Conservation (phyloP, 345 rosid genomes). For the Sonneratia alba region DNA sequence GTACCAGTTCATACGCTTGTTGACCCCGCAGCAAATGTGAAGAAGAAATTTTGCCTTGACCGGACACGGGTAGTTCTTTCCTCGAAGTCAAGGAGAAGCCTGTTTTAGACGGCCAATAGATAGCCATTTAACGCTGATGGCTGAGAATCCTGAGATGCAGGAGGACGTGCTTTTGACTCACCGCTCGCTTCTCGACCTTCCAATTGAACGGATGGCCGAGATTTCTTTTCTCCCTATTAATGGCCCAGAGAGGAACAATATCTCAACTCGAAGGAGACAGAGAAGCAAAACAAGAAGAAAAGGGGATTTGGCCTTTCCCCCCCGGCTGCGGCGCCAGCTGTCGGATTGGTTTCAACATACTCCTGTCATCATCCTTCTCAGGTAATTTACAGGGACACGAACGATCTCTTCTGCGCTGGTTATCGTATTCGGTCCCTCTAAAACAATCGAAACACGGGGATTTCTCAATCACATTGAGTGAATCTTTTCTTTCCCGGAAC, state of each 20-base stretch:
- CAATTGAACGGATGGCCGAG: not conserved
- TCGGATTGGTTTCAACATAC: not conserved
- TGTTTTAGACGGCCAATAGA: too few relatives aligned
- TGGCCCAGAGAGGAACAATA: not conserved
- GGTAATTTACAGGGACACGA: not conserved
- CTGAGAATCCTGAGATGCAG: not conserved
- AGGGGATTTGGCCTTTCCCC: not conserved
- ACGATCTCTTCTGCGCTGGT: not conserved
- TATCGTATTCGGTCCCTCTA: too few relatives aligned
- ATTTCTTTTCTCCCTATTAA: not conserved
- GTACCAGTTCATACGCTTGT: too few relatives aligned
- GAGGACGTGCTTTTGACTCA: not conserved
- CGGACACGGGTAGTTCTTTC: too few relatives aligned
- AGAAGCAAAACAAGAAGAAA: not conserved
- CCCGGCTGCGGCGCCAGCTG: not conserved
- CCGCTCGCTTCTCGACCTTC: not conserved
- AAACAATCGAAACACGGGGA: not conserved
- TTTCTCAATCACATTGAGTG: not conserved
- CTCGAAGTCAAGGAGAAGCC: too few relatives aligned
- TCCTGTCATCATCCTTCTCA: not conserved
- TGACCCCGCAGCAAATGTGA: too few relatives aligned
- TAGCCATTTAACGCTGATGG: not conserved
- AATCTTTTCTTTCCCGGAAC: not conserved
- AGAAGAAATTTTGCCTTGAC: too few relatives aligned
- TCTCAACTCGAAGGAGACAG: not conserved